A percentile compares a stretch with the other conserved stretches of the same genome.
phyloP scores from a whole-genome alignment of 225 moss, liverwort and hornwort genomes.

The Neckera pumila region DNA sequence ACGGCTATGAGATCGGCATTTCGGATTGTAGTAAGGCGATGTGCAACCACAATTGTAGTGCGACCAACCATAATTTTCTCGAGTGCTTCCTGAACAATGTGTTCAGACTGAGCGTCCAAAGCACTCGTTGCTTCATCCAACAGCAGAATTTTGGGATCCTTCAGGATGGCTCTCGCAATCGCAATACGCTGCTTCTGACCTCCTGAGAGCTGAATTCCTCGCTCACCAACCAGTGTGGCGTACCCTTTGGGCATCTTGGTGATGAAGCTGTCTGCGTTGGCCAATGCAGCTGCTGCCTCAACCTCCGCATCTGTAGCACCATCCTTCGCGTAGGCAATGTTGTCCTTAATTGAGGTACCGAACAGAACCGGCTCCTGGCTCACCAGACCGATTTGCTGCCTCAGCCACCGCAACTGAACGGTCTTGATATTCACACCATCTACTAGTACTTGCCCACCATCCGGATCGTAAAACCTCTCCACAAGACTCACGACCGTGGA shows the following conservation, averaged over 20 bases:
- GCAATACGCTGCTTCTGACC: slow-evolving; percentile 98
- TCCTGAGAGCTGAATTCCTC: slow-evolving; percentile 87
- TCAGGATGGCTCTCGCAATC: slow-evolving; percentile 86
- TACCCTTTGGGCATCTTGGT: slow-evolving; percentile 65
- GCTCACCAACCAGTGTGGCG: slow-evolving; percentile 73
- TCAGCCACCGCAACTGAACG: slow-evolving; percentile 71
- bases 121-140: slow-evolving; percentile 99
- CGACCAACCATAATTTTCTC: slow-evolving; percentile 82
- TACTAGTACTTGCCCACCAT: slow-evolving; percentile 57
- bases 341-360: slow-evolving; percentile 67
- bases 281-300: slow-evolving; percentile 50
- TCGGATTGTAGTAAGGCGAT: slow-evolving; percentile 82
- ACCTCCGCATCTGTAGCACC: slow-evolving; percentile 69
- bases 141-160: slow-evolving; percentile 69
- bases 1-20: slow-evolving; percentile 86
- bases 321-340: slow-evolving; percentile 73
- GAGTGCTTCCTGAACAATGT: slow-evolving; percentile 76
- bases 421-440: slow-evolving; percentile 76
- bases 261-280: slow-evolving; percentile 83
- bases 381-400: slow-evolving; percentile 84
- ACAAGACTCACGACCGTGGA: slow-evolving; percentile 85
- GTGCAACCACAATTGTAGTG: slow-evolving; percentile 83
- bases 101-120: slow-evolving; percentile 87
- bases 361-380: slow-evolving; percentile 96
- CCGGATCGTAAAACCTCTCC: slow-evolving; percentile 89